These are phyloP conservation scores for Silene noctiflora DNA, from an alignment of 179 eudicot genomes.

Conservation along the genomic window DNA sequence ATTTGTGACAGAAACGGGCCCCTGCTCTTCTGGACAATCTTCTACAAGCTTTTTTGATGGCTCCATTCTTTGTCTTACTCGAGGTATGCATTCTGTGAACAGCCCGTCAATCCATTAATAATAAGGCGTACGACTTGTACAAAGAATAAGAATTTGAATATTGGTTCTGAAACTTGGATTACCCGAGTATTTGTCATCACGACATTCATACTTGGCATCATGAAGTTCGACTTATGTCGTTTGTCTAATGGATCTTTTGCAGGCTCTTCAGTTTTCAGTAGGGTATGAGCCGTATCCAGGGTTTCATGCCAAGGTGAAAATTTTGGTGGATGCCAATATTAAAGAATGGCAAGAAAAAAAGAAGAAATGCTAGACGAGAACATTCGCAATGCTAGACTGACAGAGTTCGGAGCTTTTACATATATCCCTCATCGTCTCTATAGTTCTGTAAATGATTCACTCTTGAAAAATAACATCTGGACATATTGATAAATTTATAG, in stretches of 20 bases:
- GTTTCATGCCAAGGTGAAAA: slow-evolving; percentile 59
- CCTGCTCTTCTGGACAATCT: slow-evolving; percentile 88
- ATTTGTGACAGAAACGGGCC: slow-evolving; percentile 62
- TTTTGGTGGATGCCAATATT: slow-evolving; percentile 54
- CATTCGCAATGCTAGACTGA: background rate
- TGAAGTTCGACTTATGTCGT: background rate
- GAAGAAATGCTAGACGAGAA: slow-evolving; percentile 28
- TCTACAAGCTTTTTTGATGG: slow-evolving; percentile 82
- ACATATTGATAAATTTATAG: background rate
- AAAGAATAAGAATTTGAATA: background rate
- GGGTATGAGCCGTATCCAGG: slow-evolving; percentile 91
- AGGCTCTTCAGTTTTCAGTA: slow-evolving; percentile 56
- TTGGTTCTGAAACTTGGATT: background rate
- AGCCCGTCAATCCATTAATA: background rate
- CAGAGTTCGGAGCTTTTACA: background rate
- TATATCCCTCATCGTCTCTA: background rate
- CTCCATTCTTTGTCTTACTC: slow-evolving; percentile 86
- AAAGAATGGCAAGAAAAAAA: slow-evolving; percentile 62
- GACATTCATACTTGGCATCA: background rate
- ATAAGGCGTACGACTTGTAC: background rate
- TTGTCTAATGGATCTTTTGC: slow-evolving; percentile 5
- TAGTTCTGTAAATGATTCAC: background rate
- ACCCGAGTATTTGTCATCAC: too few relatives aligned
- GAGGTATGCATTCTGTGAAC: slow-evolving; percentile 50
- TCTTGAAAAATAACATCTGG: background rate